Percentiles rank a stretch among this genome's conserved stretches.
These are phyloP conservation scores for Xeromyces bisporus DNA, from an alignment of 495 filamentous ascomycete genomes.

Conservation along the genomic window DNA sequence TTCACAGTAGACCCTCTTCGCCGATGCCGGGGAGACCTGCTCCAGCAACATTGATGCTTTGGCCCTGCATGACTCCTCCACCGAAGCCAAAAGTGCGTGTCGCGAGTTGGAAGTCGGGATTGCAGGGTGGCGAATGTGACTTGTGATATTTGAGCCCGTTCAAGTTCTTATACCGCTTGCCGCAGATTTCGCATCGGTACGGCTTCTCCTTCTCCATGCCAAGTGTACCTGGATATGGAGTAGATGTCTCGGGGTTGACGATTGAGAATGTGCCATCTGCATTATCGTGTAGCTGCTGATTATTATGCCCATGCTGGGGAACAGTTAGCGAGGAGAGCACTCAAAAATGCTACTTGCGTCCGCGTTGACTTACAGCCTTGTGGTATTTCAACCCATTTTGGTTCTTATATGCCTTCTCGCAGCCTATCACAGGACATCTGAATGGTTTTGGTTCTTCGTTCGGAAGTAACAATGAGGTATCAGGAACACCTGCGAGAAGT, in stretches of 20 bases:
- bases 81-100: slow-evolving; percentile 25
- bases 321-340: slow-evolving; percentile 4
- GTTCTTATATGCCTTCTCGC: slow-evolving; percentile 99
- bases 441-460: slow-evolving; percentile 81
- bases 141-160: slow-evolving; percentile 93
- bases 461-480: slow-evolving; percentile 34
- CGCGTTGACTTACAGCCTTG: slow-evolving; percentile 40
- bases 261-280: slow-evolving; percentile 94
- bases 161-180: slow-evolving; percentile 98
- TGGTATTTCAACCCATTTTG: slow-evolving; percentile 93
- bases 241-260: slow-evolving; percentile 86
- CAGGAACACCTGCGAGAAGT: slow-evolving; percentile 44
- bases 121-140: slow-evolving; percentile 63
- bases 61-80: slow-evolving; percentile 33
- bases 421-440: slow-evolving; percentile 93
- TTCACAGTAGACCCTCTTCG: slow-evolving; percentile 32
- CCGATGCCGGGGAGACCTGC: slow-evolving; percentile 35
- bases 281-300: slow-evolving; percentile 89
- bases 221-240: slow-evolving; percentile 84
- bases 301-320: slow-evolving; percentile 76
- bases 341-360: not conserved
- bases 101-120: slow-evolving; percentile 31
- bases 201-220: slow-evolving; percentile 99
- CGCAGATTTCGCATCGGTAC: slow-evolving; percentile 88
- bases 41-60: slow-evolving; percentile 34